A percentile compares a stretch with the other conserved stretches of the same genome.
phyloP scores from a whole-genome alignment of 1,284 basidiomycete species.

The Hortiboletus rubellus region DNA sequence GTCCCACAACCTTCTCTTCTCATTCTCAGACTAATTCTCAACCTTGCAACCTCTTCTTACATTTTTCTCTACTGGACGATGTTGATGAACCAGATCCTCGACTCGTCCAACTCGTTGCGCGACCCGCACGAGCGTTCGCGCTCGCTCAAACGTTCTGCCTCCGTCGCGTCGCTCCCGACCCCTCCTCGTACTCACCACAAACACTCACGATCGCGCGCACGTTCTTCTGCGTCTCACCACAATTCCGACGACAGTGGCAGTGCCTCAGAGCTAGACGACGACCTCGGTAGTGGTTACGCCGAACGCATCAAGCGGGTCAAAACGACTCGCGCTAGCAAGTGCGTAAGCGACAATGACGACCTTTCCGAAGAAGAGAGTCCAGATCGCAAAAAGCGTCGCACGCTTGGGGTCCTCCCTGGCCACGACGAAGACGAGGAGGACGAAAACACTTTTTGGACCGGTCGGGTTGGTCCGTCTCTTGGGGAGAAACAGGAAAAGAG shows the following conservation, averaged over 20 bases:
- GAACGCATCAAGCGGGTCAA: slow-evolving; percentile 14
- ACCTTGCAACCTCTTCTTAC: background rate
- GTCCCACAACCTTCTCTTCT: slow-evolving; percentile 24
- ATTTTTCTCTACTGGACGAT: slow-evolving; percentile 14
- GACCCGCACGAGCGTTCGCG: slow-evolving; percentile 14
- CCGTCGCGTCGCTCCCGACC: slow-evolving; percentile 39
- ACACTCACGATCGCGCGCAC: slow-evolving; percentile 32
- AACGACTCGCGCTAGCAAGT: background rate
- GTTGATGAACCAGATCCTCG: slow-evolving; percentile 37
- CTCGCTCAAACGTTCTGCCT: slow-evolving; percentile 38
- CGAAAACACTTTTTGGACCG: slow-evolving; percentile 38
- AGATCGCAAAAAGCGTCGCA: slow-evolving; percentile 30
- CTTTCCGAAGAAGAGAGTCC: slow-evolving; percentile 20
- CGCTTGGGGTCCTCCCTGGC: slow-evolving; percentile 26
- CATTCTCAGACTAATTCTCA: slow-evolving; percentile 4
- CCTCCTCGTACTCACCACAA: slow-evolving; percentile 39
- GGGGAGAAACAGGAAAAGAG: slow-evolving; percentile 10
- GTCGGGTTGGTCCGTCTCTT: slow-evolving; percentile 19
- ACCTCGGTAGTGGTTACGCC: slow-evolving; percentile 8
- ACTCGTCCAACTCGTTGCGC: slow-evolving; percentile 25
- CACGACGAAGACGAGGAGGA: slow-evolving; percentile 35
- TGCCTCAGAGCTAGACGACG: slow-evolving; percentile 25
- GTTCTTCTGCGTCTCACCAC: slow-evolving; percentile 23
- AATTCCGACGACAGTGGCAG: slow-evolving; percentile 23
- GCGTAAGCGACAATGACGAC: slow-evolving; percentile 1